Evolutionary conservation across 106 monocot species (phyloP).

Genomic region (Allium sativum): DNA sequence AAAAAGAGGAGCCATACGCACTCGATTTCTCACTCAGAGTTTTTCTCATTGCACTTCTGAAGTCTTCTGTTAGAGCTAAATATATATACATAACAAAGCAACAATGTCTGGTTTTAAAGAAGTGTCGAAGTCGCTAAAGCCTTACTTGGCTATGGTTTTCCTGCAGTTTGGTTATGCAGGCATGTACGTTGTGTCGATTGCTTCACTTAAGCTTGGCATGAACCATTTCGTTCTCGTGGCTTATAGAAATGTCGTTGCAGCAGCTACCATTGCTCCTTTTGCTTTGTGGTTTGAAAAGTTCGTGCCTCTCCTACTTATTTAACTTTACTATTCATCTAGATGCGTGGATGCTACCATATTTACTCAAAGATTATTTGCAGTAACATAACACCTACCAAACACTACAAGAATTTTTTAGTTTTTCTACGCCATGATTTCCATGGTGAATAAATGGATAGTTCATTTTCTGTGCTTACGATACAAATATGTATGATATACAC

Average conservation of each 20-base stretch:
- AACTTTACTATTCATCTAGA: no score
- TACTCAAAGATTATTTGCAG: no score
- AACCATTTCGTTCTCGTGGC: slow-evolving; percentile 64
- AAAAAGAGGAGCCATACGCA: neutral
- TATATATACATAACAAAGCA: neutral
- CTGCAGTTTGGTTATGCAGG: slow-evolving; percentile 53
- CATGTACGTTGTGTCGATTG: slow-evolving; percentile 34
- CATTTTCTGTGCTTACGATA: no score
- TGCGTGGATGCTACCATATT: no score
- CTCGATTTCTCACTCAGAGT: neutral
- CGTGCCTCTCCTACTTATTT: neutral
- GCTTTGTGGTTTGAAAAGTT: slow-evolving; percentile 43
- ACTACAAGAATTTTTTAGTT: no score
- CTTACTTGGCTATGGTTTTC: slow-evolving; percentile 42
- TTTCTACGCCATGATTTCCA: no score
- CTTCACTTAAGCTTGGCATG: slow-evolving; percentile 49
- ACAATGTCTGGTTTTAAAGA: slow-evolving; percentile 10
- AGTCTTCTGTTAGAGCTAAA: neutral
- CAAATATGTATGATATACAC: no score
- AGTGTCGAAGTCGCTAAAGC: slow-evolving; percentile 28
- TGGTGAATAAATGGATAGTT: no score
- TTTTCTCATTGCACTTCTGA: neutral
- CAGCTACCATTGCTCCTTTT: slow-evolving; percentile 37
- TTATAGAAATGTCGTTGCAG: slow-evolving; percentile 33
- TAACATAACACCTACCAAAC: no score